Evolutionary conservation across 129 eudicot genomes (phyloP).

Genomic region (Tagetes erecta): DNA sequence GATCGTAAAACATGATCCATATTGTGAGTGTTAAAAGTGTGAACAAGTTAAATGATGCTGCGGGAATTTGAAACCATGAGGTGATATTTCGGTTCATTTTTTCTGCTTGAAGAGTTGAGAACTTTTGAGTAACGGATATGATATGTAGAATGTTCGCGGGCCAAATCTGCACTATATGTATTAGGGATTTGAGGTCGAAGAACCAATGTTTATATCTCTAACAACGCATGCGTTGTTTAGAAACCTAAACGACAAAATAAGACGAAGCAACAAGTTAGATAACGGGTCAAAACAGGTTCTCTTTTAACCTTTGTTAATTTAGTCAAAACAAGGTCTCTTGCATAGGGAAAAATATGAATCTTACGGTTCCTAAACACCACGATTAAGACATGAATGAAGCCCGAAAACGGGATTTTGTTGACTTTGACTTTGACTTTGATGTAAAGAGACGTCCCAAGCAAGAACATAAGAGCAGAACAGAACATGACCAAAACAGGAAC

Average conservation of each 20-base stretch:
- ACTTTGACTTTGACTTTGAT: conserved; percentile 22
- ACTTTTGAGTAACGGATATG: too few relatives aligned
- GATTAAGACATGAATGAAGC: conserved; percentile 34
- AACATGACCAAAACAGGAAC: conserved; percentile 41
- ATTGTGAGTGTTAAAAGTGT: conserved; percentile 32
- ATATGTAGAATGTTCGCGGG: conserved; percentile 40
- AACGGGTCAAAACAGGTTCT: too few relatives aligned
- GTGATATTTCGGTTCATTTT: conserved; percentile 41
- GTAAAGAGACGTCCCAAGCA: conserved; percentile 33
- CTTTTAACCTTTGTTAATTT: too few relatives aligned
- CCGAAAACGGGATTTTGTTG: conserved; percentile 22
- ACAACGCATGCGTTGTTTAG: conserved; percentile 68
- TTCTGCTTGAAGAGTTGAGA: conserved; percentile 47
- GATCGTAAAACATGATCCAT: conserved; percentile 52
- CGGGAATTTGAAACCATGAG: conserved; percentile 46
- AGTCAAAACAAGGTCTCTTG: too few relatives aligned
- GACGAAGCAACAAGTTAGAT: too few relatives aligned
- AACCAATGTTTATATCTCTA: conserved; percentile 40
- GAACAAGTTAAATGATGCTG: conserved; percentile 41
- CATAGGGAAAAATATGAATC: conserved; percentile 8
- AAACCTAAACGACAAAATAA: conserved; percentile 31
- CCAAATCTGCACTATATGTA: conserved; percentile 57
- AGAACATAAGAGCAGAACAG: conserved; percentile 25
- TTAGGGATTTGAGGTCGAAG: conserved; percentile 42
- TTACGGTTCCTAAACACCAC: conserved; percentile 32